Evolutionary conservation across 169 alveolate species (phyloP), one percentile per base, ranked within the genome.

Genomic region (Plasmodium cynomolgi): DNA sequence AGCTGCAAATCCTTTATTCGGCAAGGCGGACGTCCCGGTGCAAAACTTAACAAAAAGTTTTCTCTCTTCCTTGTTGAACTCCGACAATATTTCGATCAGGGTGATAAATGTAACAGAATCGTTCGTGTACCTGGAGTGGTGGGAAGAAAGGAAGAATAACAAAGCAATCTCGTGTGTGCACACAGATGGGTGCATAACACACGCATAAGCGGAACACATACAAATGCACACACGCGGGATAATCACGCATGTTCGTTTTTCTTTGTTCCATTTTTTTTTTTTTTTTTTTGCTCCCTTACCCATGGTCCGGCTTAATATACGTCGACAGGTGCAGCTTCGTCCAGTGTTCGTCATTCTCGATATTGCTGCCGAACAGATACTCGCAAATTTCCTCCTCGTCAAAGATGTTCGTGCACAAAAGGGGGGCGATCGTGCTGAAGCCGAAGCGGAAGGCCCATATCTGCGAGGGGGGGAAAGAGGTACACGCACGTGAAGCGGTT

Each of bases 21-120:
- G 99, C 81, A 98, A 95, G 54, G 98, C 96, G 5, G 99, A 98
- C 44, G 99, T 91, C 15, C 99, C 99, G 17, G 99, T 98, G 54
- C 98, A 96, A 96, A 98, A 98, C 68, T 95, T 95, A 58, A 98
- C 96, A 96, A 98, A 98, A 71, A 95, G 73, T 79, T 97, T 93
- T 81, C 97, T 91, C 72, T 97, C 97, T 2, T 93, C 95, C 58
- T 93, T 92, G 62, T 91, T 81, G 41, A 98, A 96, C 84, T 94
- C 96, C 44, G 96, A 77, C 92, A 98, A 90, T 73, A 96, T 93
- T 54, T 88, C 95, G 68, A 98, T 91, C 73, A 98, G 86, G 44
- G 92, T 83, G 74, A 95, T 84, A 82, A 95, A 96, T 34, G 96
- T 95, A 44, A 88, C 50, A 26, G 97, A 95, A 26, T 91, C 96